Evolutionary conservation across 176 grass and related monocot genomes (phyloP), one percentile per base, ranked within the genome.

Genomic region (Cocos nucifera): DNA sequence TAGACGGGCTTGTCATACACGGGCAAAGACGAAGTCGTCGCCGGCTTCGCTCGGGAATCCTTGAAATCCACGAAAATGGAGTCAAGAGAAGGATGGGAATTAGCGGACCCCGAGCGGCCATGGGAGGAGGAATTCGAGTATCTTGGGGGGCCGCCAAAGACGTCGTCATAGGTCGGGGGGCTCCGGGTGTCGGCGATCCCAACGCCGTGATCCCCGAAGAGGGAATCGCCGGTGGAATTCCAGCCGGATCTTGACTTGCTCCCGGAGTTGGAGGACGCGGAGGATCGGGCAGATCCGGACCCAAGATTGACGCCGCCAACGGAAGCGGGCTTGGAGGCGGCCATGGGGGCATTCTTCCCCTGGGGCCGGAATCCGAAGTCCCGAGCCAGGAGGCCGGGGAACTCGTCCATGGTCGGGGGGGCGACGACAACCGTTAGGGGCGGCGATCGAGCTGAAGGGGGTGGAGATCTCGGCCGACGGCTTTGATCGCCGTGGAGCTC

Each of bases 361-460:
- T 81, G 74, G 8, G 65, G 89, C n/a, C 79, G 82, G 78, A 95
- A 65, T 32, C 89, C 82, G 51, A 95, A 95, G 69, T 95, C 82
- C 22, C 71, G 71, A 26, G 85, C 78, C 22, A 89, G 78, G 24
- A 89, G 63, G 16, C 89, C 89, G 77, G 87, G 76, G 78, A 89
- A 85, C 44, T 83, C 89, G 22, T 95, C 89, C 89, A 89, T 95
- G 67, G 73, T 17, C 25, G 7, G 29, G 19, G 71, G 63, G 63
- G 0, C 3, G 8, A 0, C n/a, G 56, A 19, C 49, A 6, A 17
- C 7, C 25, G 17, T 5, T 18, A 35, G 17, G 20, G 53, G 18
- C 50, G 35, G 62, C 9, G 62, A 64, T 64, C 32, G 19, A 35
- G 2, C 35, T 44, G 35, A 2, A 44, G 35, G 2, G 2, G 10